These are phyloP conservation scores for Paracamarosporium sp. DNA, from an alignment of 2,329 filamentous ascomycete species.

Conservation along the genomic window DNA sequence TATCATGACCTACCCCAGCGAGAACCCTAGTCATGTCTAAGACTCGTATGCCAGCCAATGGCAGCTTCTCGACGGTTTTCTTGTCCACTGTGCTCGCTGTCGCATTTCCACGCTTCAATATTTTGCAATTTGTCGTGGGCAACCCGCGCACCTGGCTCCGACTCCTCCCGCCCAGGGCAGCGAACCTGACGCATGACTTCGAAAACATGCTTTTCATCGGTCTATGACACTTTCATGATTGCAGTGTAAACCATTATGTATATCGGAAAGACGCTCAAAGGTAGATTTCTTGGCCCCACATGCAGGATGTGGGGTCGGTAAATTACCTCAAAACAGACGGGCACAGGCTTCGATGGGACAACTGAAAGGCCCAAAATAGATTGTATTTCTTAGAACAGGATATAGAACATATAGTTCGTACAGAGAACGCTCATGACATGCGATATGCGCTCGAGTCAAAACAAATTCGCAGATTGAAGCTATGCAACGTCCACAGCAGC, in stretches of 20 bases:
- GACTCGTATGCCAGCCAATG: slow-evolving; percentile 84
- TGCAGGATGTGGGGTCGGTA: slow-evolving; percentile 34
- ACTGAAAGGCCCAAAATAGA: not conserved
- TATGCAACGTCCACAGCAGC: slow-evolving; percentile 13
- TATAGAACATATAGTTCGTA: slow-evolving; percentile 16
- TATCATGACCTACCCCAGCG: slow-evolving; percentile 73
- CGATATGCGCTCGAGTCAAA: slow-evolving; percentile 3
- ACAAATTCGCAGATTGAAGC: not conserved
- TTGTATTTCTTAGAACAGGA: slow-evolving; percentile 11
- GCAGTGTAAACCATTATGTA: slow-evolving; percentile 22
- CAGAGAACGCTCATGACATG: not conserved
- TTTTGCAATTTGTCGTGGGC: slow-evolving; percentile 10
- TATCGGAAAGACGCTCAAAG: slow-evolving; percentile 9
- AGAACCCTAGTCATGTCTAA: slow-evolving; percentile 96
- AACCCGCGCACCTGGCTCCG: slow-evolving; percentile 2
- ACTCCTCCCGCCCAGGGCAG: slow-evolving; percentile 3
- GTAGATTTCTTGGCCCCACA: slow-evolving; percentile 31
- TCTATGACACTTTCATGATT: slow-evolving; percentile 2
- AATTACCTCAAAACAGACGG: slow-evolving; percentile 3
- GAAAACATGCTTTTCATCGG: slow-evolving; percentile 21
- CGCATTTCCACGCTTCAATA: slow-evolving; percentile 45
- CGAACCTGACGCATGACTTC: slow-evolving; percentile 11
- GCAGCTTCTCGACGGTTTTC: slow-evolving; percentile 58
- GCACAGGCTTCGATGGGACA: slow-evolving; percentile 16
- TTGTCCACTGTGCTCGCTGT: slow-evolving; percentile 46